Conservation (phyloP, 1,284 basidiomycete genomes). For the Cryptococcus amylolentus region DNA sequence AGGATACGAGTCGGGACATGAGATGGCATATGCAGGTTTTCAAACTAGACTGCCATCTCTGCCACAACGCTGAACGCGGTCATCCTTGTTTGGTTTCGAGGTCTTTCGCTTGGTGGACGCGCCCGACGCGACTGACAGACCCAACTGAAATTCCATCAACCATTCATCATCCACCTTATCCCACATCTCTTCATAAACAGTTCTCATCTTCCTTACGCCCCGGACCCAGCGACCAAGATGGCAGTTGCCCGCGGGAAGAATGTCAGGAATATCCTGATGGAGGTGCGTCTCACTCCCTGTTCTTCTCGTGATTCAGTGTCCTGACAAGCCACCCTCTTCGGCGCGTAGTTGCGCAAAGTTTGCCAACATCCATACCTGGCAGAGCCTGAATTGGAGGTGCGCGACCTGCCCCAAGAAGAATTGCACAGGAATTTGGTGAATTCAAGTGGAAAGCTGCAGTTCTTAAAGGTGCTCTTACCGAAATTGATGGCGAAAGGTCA, state of each 20-base stretch:
- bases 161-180: background rate
- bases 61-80: too few species aligned
- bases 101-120: background rate
- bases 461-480: constrained; percentile 76
- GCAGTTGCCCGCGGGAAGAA: constrained; percentile 18
- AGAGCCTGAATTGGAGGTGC: constrained; percentile 74
- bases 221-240: constrained; percentile 15
- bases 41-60: too few species aligned
- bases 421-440: constrained; percentile 76
- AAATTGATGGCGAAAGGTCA: constrained; percentile 87
- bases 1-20: too few species aligned
- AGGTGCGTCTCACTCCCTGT: constrained; percentile 25
- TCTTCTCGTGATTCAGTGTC: background rate
- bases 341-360: constrained; percentile 45
- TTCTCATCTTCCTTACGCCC: background rate
- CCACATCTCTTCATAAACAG: background rate
- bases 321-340: background rate
- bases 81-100: background rate
- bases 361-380: constrained; percentile 87
- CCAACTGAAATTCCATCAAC: background rate
- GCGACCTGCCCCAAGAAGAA: constrained; percentile 59
- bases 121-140: background rate
- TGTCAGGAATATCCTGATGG: constrained; percentile 42
- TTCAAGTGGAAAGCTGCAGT: constrained; percentile 79
- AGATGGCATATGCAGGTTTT: too few species aligned